Percentiles rank a stretch among this genome's conserved stretches.
These are phyloP conservation scores for Phaeophleospora eucalypticola DNA, from an alignment of 2,329 filamentous ascomycete species.

Conservation along the genomic window DNA sequence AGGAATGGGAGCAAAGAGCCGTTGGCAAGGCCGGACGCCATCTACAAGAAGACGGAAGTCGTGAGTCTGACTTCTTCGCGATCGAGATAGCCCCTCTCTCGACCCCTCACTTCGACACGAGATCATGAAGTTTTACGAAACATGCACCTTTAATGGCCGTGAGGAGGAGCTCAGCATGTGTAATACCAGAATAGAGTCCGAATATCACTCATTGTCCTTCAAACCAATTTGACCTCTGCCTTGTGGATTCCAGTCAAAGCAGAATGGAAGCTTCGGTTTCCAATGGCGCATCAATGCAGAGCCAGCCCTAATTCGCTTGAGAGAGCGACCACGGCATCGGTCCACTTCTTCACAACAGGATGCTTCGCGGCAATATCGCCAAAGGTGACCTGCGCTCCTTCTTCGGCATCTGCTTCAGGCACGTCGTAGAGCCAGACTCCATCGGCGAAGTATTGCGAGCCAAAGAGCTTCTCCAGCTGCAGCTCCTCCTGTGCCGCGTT, in stretches of 20 bases:
- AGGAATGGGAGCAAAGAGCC: slow-evolving; percentile 12
- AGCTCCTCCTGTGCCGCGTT: slow-evolving; percentile 38
- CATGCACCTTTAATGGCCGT: too few species aligned
- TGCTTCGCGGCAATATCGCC: slow-evolving; percentile 63
- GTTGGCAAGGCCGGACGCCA: slow-evolving; percentile 4
- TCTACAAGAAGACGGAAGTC: slow-evolving; percentile 11
- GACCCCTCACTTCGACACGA: too few species aligned
- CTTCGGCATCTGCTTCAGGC: slow-evolving; percentile 35
- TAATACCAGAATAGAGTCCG: too few species aligned
- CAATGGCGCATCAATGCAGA: neutral
- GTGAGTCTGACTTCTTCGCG: neutral
- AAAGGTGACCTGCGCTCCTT: slow-evolving; percentile 46
- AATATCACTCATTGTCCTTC: too few species aligned
- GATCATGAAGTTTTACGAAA: too few species aligned
- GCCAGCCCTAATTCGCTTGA: neutral
- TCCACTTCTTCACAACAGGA: slow-evolving; percentile 64
- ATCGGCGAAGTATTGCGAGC: slow-evolving; percentile 62
- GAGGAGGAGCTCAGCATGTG: too few species aligned
- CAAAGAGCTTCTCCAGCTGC: slow-evolving; percentile 59
- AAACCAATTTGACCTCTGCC: too few species aligned
- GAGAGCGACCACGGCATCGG: neutral
- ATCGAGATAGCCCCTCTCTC: neutral
- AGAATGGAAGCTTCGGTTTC: too few species aligned
- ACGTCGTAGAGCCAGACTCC: slow-evolving; percentile 65
- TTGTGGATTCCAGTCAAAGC: too few species aligned